phyloP scores from a whole-genome alignment of 2,329 filamentous ascomycete species.

The Microcera coccophila region DNA sequence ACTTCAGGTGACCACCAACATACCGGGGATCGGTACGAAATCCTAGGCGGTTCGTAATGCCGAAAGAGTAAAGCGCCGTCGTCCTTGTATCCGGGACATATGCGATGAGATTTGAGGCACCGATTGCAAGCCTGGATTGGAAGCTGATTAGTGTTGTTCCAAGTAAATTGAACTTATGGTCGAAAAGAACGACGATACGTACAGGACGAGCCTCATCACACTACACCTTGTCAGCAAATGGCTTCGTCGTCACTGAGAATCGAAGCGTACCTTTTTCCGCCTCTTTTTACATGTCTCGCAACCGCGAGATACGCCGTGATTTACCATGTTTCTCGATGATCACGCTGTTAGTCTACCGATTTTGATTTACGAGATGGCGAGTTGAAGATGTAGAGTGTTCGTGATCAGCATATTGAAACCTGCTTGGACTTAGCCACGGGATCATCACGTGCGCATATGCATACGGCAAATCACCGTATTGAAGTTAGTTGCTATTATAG shows the following conservation, averaged over 20 bases:
- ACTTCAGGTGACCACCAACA: conserved; percentile 1
- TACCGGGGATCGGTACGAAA: not conserved
- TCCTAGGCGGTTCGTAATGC: not conserved
- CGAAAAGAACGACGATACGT: not conserved
- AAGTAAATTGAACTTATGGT: not conserved
- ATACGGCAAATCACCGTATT: too few species aligned
- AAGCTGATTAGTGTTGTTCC: not conserved
- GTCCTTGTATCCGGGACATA: not conserved
- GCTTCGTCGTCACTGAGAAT: not conserved
- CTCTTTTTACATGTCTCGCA: conserved; percentile 1
- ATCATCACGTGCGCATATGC: too few species aligned
- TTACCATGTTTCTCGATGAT: not conserved
- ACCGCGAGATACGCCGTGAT: conserved; percentile 1
- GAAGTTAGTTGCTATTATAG: too few species aligned
- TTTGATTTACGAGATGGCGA: too few species aligned
- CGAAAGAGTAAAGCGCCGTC: not conserved
- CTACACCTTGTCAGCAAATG: not conserved
- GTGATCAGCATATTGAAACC: too few species aligned
- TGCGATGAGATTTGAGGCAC: not conserved
- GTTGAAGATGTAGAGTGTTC: too few species aligned
- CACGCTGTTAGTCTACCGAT: too few species aligned
- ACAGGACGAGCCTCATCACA: conserved; percentile 1
- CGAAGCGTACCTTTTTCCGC: not conserved
- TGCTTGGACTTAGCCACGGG: too few species aligned
- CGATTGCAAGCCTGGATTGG: not conserved